These are phyloP conservation scores for Penstemon barbatus DNA, from an alignment of 257 asterid genomes.

Conservation along the genomic window DNA sequence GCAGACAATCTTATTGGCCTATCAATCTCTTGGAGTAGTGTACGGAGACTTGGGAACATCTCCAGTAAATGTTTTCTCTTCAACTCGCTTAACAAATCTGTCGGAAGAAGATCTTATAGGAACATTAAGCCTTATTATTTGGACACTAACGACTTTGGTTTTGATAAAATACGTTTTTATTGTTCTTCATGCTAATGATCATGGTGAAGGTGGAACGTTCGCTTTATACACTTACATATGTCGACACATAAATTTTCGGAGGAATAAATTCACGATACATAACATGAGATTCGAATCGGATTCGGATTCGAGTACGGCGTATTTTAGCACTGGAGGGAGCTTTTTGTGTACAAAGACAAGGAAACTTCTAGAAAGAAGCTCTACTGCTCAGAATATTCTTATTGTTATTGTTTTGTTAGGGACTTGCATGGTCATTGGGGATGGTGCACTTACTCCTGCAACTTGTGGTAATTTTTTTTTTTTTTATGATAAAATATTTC, in stretches of 20 bases:
- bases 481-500: no score
- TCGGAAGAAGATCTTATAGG: slow-evolving; percentile 64
- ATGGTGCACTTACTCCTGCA: slow-evolving; percentile 84
- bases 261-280: slow-evolving; percentile 41
- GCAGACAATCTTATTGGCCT: slow-evolving; percentile 56
- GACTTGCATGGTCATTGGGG: slow-evolving; percentile 83
- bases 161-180: slow-evolving; percentile 68
- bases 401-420: slow-evolving; percentile 59
- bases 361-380: slow-evolving; percentile 51
- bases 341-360: slow-evolving; percentile 42
- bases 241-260: slow-evolving; percentile 47
- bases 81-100: slow-evolving; percentile 49
- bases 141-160: slow-evolving; percentile 60
- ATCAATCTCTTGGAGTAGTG: slow-evolving; percentile 72
- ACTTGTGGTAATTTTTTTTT: slow-evolving; percentile 48
- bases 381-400: slow-evolving; percentile 45
- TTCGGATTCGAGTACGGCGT: slow-evolving; percentile 34
- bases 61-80: slow-evolving; percentile 69
- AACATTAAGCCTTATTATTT: slow-evolving; percentile 68
- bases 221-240: slow-evolving; percentile 65
- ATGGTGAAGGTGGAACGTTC: slow-evolving; percentile 86
- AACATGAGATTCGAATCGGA: slow-evolving; percentile 32
- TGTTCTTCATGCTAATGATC: slow-evolving; percentile 65
- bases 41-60: slow-evolving; percentile 81
- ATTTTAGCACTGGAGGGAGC: slow-evolving; percentile 30